Percentiles rank a stretch among this genome's conserved stretches.
Conservation (phyloP, 768 basidiomycete genomes). For the Boletus speciosus region DNA sequence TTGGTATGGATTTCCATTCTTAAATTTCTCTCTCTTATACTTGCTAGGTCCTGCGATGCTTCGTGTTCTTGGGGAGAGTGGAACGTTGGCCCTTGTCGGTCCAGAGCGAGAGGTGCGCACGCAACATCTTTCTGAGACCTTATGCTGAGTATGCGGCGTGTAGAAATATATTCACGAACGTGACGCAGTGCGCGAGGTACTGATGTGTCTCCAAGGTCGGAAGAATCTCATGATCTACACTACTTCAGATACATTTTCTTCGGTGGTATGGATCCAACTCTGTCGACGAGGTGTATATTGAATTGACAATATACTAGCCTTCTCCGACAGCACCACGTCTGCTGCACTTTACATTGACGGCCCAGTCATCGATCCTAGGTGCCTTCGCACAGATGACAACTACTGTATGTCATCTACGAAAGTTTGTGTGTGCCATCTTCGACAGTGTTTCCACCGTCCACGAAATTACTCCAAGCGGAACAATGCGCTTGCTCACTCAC, state of each 20-base stretch:
- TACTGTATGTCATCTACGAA: conserved; percentile 57
- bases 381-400: conserved; percentile 60
- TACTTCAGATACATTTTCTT: conserved; percentile 31
- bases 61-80: conserved; percentile 37
- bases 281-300: background rate
- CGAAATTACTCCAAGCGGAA: conserved; percentile 22
- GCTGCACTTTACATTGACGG: conserved; percentile 60
- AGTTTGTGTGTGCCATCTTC: conserved; percentile 53
- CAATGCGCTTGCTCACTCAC: conserved; percentile 22
- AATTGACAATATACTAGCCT: conserved; percentile 34
- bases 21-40: background rate
- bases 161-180: conserved; percentile 72
- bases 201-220: conserved; percentile 73
- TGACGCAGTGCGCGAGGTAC: conserved; percentile 72
- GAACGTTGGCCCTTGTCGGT: conserved; percentile 38
- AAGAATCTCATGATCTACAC: conserved; percentile 53
- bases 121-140: background rate
- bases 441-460: conserved; percentile 23
- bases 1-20: conserved; percentile 43
- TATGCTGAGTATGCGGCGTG: background rate
- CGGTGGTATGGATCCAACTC: conserved; percentile 26
- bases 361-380: conserved; percentile 62
- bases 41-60: conserved; percentile 44
- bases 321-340: conserved; percentile 54
- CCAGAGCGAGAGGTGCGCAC: conserved; percentile 40